Evolutionary conservation across 352 stramenopile genomes (phyloP), one percentile per base, ranked within the genome.

Genomic region (Globisporangium spinosum): DNA sequence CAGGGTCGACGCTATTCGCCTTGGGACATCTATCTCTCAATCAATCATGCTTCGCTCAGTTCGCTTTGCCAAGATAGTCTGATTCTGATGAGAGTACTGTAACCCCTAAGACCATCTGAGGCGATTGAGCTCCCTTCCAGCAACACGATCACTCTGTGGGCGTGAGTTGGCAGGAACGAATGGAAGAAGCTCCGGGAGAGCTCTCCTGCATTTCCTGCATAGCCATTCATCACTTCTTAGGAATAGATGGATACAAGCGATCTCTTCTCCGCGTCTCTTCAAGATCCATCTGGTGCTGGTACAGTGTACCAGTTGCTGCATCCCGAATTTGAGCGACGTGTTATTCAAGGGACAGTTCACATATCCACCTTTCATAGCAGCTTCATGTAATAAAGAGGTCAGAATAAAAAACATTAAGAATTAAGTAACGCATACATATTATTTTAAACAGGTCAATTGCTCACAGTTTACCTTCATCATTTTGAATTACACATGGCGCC

Each of bases 401-500:
- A 29, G 2, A 0, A 12, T 35, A 3, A 58, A 10, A 38, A 2
- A 0, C 0, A 13, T 22, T 38, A 2, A 9, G 1, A 2, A 35
- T 6, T 2, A 12, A 38, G 1, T 10, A 32, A 27, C 4, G 10
- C 12, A n/a, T 4, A 57, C 12, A 15, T n/a, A n/a, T 2, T 9
- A 23, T 38, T 12, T 35, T 35, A 23, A 58, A 23, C 13, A 35
- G 25, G 53, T 23, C 0, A 4, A 22, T 23, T 3, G 1, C 2
- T 15, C 2, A 23, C 13, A 13, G 3, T 58, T 38, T 35, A 2
- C 6, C 17, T 29, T 10, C 27, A n/a, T 43, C 27, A n/a, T 43
- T 60, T 59, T 60, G 54, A 60, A 43, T 56, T 10, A n/a, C 47
- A 45, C 32, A 45, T 45, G 38, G 13, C 38, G 47, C 49, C n/a